Percentiles rank a stretch among this genome's conserved stretches.
These are phyloP conservation scores for Talaromyces funiculosus DNA, from an alignment of 2,329 filamentous ascomycete species.

Conservation along the genomic window DNA sequence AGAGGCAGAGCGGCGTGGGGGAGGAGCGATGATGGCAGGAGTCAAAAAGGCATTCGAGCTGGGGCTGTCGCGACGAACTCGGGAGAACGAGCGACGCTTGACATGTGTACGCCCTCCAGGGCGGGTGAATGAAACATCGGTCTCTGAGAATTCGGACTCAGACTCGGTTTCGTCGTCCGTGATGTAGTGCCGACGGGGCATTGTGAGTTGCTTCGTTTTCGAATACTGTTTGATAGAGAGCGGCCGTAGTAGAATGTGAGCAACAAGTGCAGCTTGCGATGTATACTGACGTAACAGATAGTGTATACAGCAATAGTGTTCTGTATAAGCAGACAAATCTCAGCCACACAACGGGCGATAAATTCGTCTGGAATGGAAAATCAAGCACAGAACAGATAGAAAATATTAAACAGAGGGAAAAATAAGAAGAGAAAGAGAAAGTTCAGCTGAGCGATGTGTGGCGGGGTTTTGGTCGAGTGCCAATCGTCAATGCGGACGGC, in stretches of 20 bases:
- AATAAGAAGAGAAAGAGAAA: neutral
- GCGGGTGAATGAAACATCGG: constrained; percentile 28
- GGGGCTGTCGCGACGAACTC: constrained; percentile 23
- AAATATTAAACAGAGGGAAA: neutral
- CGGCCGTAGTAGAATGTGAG: neutral
- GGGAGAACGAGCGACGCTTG: constrained; percentile 30
- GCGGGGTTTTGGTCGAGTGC: constrained; percentile 2
- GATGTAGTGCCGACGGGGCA: constrained; percentile 4
- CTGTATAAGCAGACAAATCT: neutral
- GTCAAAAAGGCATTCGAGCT: constrained; percentile 22
- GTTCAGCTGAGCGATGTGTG: constrained; percentile 10
- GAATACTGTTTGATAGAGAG: neutral
- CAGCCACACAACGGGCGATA: neutral
- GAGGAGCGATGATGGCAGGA: constrained; percentile 20
- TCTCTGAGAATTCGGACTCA: constrained; percentile 23
- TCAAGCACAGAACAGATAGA: neutral
- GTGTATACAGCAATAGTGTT: neutral
- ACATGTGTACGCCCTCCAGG: constrained; percentile 19
- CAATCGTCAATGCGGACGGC: constrained; percentile 7
- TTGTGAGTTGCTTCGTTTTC: neutral
- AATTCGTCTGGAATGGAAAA: neutral
- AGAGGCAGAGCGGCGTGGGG: constrained; percentile 31
- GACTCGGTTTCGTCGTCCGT: constrained; percentile 1
- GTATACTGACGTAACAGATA: neutral
- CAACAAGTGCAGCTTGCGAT: neutral